These are phyloP conservation scores for Talaromyces funiculosus DNA, from an alignment of 2,329 filamentous ascomycete species.

Conservation along the genomic window DNA sequence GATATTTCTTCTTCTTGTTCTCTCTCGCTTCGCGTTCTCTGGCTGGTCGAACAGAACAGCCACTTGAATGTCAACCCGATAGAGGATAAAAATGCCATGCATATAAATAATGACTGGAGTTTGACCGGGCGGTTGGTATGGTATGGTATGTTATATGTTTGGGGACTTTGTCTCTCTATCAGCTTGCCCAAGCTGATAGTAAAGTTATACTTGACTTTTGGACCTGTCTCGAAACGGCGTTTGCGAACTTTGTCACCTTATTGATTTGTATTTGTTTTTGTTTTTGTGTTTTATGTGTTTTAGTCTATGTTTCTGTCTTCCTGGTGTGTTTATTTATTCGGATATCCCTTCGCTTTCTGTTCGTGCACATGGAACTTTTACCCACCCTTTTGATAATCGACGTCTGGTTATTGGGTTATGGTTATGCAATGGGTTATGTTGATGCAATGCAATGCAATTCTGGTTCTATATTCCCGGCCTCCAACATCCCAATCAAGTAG, in stretches of 20 bases:
- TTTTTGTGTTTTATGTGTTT: conserved; percentile 15
- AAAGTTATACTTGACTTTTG: not conserved
- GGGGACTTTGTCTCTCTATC: not conserved
- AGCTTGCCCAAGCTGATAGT: not conserved
- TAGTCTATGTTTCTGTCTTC: conserved; percentile 12
- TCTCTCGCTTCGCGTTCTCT: not conserved
- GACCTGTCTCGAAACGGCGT: conserved; percentile 13
- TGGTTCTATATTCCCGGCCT: not conserved
- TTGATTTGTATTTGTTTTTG: conserved; percentile 14
- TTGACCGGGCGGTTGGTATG: not conserved
- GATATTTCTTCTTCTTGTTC: not conserved
- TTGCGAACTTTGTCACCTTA: conserved; percentile 16
- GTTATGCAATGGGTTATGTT: not conserved
- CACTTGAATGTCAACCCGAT: not conserved
- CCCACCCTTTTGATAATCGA: not conserved
- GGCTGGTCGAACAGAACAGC: not conserved
- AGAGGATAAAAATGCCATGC: conserved; percentile 6
- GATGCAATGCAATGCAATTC: not conserved
- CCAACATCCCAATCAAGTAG: not conserved
- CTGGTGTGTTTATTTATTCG: conserved; percentile 14
- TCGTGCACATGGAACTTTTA: conserved; percentile 12
- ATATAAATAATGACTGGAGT: conserved; percentile 14
- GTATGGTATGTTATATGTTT: conserved; percentile 7
- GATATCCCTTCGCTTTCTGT: conserved; percentile 21
- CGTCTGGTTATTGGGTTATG: conserved; percentile 3